A percentile compares a stretch with the other conserved stretches of the same genome.
phyloP scores from a whole-genome alignment of 768 basidiomycete species.

The Leccinum subgranulosum region DNA sequence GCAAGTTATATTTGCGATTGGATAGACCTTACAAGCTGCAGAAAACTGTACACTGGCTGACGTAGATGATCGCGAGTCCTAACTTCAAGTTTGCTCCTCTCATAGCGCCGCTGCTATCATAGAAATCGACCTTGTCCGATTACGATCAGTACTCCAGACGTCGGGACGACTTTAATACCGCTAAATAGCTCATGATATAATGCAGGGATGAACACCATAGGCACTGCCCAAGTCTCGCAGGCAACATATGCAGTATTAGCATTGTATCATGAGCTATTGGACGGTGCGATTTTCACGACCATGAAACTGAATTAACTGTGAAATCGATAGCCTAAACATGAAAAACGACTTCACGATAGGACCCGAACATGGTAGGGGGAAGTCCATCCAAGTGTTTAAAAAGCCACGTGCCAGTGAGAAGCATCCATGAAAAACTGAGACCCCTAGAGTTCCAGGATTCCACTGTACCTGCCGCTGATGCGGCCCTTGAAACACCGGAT shows the following conservation, averaged over 20 bases:
- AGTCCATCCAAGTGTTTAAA: neutral
- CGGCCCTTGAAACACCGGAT: neutral
- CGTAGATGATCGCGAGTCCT: neutral
- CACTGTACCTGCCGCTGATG: neutral
- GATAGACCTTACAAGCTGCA: neutral
- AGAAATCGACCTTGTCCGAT: neutral
- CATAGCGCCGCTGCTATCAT: neutral
- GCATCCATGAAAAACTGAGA: neutral
- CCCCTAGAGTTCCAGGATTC: neutral
- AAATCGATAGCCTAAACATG: neutral
- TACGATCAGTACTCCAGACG: neutral
- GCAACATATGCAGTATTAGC: neutral
- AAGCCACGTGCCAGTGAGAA: neutral
- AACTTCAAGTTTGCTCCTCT: neutral
- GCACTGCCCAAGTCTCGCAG: neutral
- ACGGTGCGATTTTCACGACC: neutral
- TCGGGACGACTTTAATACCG: neutral
- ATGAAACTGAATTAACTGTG: neutral
- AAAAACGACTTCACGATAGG: neutral
- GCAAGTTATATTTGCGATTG: neutral
- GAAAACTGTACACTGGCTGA: neutral
- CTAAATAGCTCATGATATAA: slow-evolving; percentile 16
- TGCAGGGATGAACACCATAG: neutral
- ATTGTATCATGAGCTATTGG: slow-evolving; percentile 15
- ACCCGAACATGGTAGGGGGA: neutral